Percentiles rank a stretch among this genome's conserved stretches.
phyloP scores from a whole-genome alignment of 148 eudicot genomes.

The Rheum nobile region DNA sequence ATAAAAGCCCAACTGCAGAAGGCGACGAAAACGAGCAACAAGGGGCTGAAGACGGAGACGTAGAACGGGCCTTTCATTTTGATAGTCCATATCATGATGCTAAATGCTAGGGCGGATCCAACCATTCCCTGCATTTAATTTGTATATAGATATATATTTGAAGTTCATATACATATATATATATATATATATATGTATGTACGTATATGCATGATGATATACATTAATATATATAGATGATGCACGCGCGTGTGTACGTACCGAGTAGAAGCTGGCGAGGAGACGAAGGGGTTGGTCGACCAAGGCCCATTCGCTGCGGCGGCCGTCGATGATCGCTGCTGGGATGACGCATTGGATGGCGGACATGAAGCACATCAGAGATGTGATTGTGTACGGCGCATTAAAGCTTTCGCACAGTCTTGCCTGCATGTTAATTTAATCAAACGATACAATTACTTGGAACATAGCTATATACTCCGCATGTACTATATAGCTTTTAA shows the following conservation, averaged over 20 bases:
- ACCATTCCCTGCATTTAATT: not conserved
- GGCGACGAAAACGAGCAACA: not conserved
- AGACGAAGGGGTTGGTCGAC: not conserved
- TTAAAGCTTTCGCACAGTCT: not conserved
- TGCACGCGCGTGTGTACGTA: not conserved
- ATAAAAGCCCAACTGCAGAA: not conserved
- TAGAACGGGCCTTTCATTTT: not conserved
- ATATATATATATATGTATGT: not conserved
- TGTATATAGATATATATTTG: not conserved
- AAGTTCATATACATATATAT: not conserved
- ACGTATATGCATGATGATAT: not conserved
- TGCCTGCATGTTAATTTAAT: not conserved
- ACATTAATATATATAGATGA: too few relatives aligned
- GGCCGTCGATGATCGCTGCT: not conserved
- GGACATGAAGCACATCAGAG: not conserved
- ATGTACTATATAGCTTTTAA: too few relatives aligned
- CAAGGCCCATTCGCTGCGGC: not conserved
- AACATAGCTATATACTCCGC: not conserved
- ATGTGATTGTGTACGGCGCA: conserved; percentile 1
- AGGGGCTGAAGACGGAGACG: not conserved
- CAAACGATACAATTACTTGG: too few relatives aligned
- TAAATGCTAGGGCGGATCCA: not conserved
- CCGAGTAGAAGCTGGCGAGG: not conserved
- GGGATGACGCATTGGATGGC: not conserved
- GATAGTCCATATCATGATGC: not conserved